A percentile compares a stretch with the other conserved stretches of the same genome.
Evolutionary conservation across 805 yeast genomes (phyloP).

Genomic region (Cyberlindnera americana): DNA sequence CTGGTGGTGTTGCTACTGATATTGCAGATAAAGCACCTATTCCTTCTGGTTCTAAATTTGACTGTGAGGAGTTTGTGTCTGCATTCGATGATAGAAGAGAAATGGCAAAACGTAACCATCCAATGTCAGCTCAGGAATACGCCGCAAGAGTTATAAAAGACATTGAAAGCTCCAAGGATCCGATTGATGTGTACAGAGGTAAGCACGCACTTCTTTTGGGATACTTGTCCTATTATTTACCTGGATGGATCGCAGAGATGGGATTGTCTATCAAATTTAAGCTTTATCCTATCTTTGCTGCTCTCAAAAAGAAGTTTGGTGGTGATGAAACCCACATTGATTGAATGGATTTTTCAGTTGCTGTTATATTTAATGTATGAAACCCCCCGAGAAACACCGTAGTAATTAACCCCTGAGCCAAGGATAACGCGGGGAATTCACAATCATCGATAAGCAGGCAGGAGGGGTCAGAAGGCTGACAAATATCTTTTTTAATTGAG

Average conservation of each 20-base stretch:
- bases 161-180: conserved; percentile 34
- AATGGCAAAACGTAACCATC: conserved; percentile 57
- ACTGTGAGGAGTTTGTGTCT: conserved; percentile 45
- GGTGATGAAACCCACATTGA: conserved; percentile 21
- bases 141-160: conserved; percentile 56
- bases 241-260: conserved; percentile 44
- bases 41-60: conserved; percentile 51
- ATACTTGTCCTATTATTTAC: conserved; percentile 37
- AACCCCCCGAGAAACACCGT: too few relatives aligned
- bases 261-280: conserved; percentile 39
- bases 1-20: conserved; percentile 74
- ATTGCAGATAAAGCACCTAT: conserved; percentile 65
- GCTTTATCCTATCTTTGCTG: conserved; percentile 32
- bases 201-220: conserved; percentile 37
- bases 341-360: conserved; percentile 1
- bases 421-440: too few relatives aligned
- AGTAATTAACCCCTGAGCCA: too few relatives aligned
- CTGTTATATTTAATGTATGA: neutral
- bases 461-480: too few relatives aligned
- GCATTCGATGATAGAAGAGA: conserved; percentile 49
- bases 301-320: conserved; percentile 22
- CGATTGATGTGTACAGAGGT: conserved; percentile 60
- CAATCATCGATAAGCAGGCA: too few relatives aligned
- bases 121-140: conserved; percentile 57
- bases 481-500: too few relatives aligned